Conservation (phyloP, 768 basidiomycete species). For the Russula lepida region DNA sequence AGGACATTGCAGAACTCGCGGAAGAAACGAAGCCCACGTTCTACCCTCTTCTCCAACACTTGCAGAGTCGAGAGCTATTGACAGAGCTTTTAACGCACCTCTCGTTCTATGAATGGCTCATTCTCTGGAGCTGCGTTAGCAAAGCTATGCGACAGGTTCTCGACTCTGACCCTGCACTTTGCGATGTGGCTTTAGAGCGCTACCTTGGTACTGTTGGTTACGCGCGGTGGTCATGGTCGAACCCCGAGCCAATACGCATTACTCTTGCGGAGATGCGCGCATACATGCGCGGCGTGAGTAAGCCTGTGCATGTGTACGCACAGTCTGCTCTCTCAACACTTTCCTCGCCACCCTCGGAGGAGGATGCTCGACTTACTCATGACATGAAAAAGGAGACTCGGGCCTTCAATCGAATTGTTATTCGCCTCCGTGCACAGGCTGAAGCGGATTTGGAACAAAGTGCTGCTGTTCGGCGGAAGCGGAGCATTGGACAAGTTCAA, state of each 20-base stretch:
- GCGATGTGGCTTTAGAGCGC: conserved; percentile 60
- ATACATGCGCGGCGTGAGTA: conserved; percentile 72
- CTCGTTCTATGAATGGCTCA: conserved; percentile 66
- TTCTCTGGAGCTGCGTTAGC: conserved; percentile 44
- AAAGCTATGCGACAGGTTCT: conserved; percentile 44
- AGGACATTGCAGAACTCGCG: conserved; percentile 28
- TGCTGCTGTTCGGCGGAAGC: conserved; percentile 10
- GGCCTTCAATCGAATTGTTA: conserved; percentile 71
- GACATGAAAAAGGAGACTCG: conserved; percentile 54
- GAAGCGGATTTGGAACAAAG: conserved; percentile 42
- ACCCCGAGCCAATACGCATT: conserved; percentile 51
- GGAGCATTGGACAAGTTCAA: conserved; percentile 13
- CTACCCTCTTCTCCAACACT: conserved; percentile 50
- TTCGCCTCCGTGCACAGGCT: conserved; percentile 71
- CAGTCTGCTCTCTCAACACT: conserved; percentile 51
- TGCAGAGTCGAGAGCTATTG: conserved; percentile 47
- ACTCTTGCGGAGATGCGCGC: conserved; percentile 70
- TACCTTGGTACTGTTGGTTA: conserved; percentile 70
- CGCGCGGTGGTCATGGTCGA: conserved; percentile 47
- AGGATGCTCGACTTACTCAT: conserved; percentile 38
- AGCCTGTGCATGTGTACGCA: conserved; percentile 66
- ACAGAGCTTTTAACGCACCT: conserved; percentile 47
- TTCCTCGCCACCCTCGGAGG: conserved; percentile 36
- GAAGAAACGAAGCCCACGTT: conserved; percentile 24
- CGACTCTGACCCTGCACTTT: conserved; percentile 40